Percentiles rank a stretch among this genome's conserved stretches.
phyloP scores from a whole-genome alignment of 2,329 filamentous ascomycete genomes.

The Apiospora kogelbergensis region DNA sequence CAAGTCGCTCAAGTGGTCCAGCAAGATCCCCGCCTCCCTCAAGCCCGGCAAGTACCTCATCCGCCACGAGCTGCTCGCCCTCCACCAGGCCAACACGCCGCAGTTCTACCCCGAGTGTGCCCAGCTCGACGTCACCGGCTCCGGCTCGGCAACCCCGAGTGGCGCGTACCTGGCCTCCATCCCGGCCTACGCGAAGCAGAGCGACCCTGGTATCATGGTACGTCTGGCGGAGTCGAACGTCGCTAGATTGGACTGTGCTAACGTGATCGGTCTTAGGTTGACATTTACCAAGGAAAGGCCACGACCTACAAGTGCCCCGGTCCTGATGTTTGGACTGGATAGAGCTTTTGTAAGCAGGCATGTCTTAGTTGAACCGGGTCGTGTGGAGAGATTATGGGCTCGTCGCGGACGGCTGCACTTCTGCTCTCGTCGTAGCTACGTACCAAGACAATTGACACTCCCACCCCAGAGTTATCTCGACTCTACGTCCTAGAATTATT shows the following conservation, averaged over 20 bases:
- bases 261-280: conserved; percentile 32
- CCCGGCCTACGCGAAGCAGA: conserved; percentile 42
- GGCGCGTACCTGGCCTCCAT: conserved; percentile 44
- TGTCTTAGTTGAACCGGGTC: background rate
- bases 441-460: too few species aligned
- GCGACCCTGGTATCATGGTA: conserved; percentile 48
- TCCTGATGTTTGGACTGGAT: conserved; percentile 49
- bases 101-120: conserved; percentile 48
- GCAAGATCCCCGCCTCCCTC: conserved; percentile 48
- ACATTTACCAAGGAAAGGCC: conserved; percentile 44
- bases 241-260: conserved; percentile 9
- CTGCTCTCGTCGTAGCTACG: too few species aligned
- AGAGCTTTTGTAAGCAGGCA: too few species aligned
- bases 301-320: conserved; percentile 49
- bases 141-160: conserved; percentile 42
- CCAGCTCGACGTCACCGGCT: conserved; percentile 50
- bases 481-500: too few species aligned
- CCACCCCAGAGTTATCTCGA: too few species aligned
- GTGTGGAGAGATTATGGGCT: too few species aligned
- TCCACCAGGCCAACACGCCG: conserved; percentile 48
- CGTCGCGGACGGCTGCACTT: too few species aligned
- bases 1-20: conserved; percentile 47
- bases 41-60: conserved; percentile 56
- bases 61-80: conserved; percentile 55
- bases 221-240: conserved; percentile 17